phyloP scores from a whole-genome alignment of 768 basidiomycete genomes.

The Kwoniella europaea region DNA sequence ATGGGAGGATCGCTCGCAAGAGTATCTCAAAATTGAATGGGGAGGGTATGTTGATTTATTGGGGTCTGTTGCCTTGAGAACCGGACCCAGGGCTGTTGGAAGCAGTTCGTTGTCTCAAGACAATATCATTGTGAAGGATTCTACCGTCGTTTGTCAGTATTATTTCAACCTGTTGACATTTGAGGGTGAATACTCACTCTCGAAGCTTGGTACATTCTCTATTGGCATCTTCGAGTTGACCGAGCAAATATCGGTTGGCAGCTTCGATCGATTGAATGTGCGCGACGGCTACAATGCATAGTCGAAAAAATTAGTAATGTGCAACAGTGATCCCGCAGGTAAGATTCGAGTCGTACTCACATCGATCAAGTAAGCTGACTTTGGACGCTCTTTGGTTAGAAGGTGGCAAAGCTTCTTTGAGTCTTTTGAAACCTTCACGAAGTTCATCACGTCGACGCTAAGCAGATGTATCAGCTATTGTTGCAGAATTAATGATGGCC shows the following conservation, averaged over 20 bases:
- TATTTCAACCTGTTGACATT: too few species aligned
- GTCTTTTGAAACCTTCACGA: constrained; percentile 84
- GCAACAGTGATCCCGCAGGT: not conserved
- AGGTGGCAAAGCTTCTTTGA: constrained; percentile 86
- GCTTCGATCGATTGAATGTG: constrained; percentile 83
- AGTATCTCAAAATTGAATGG: not conserved
- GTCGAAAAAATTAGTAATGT: not conserved
- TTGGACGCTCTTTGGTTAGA: constrained; percentile 94
- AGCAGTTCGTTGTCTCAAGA: constrained; percentile 14
- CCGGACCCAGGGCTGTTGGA: constrained; percentile 16
- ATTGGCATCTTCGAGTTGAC: constrained; percentile 15
- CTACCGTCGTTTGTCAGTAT: not conserved
- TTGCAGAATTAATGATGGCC: not conserved
- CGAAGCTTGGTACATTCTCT: constrained; percentile 29
- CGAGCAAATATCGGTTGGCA: constrained; percentile 37
- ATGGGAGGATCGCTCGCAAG: not conserved
- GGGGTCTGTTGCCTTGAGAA: constrained; percentile 2
- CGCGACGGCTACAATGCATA: constrained; percentile 66
- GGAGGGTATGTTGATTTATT: not conserved
- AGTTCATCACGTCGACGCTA: constrained; percentile 91
- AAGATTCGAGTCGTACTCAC: constrained; percentile 60
- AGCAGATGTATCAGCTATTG: constrained; percentile 1
- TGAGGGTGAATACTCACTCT: constrained; percentile 25
- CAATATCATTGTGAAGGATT: constrained; percentile 19
- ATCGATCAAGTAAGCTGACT: constrained; percentile 83